phyloP scores from a whole-genome alignment of 83 land plant genomes.

The Isoetes engelmannii region DNA sequence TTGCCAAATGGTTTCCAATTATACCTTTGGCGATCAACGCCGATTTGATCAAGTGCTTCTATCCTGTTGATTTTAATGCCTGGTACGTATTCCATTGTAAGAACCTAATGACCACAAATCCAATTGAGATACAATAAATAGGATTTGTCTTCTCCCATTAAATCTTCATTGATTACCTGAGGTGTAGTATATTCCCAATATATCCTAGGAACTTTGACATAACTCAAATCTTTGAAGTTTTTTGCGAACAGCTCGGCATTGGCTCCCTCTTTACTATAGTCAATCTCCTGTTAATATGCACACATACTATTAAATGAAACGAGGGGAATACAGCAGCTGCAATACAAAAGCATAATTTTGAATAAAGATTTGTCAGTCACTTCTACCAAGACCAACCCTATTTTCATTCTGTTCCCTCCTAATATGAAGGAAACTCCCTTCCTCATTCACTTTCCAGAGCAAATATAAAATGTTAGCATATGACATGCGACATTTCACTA shows the following conservation, averaged over 20 bases:
- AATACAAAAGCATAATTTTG: too few species aligned
- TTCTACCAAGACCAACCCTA: too few species aligned
- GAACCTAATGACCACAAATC: conserved; percentile 41
- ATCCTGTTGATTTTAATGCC: conserved; percentile 97
- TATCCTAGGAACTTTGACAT: conserved; percentile 86
- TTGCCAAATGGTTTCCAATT: too few species aligned
- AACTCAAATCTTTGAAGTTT: conserved; percentile 78
- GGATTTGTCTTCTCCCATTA: too few species aligned
- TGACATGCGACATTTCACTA: too few species aligned
- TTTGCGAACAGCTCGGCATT: conserved; percentile 85
- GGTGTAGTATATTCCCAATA: conserved; percentile 88
- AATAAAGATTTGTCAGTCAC: too few species aligned
- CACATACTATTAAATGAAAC: too few species aligned
- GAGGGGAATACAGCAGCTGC: too few species aligned
- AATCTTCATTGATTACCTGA: conserved; percentile 69
- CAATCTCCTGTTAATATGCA: conserved; percentile 99
- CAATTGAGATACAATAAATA: conserved; percentile 1
- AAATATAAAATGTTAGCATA: too few species aligned
- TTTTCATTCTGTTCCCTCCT: too few species aligned
- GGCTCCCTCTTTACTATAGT: conserved; percentile 81
- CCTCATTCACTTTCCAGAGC: too few species aligned
- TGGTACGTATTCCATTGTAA: conserved; percentile 99
- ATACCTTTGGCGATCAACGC: conserved; percentile 93
- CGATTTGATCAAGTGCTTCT: conserved; percentile 82
- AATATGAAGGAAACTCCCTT: too few species aligned